Evolutionary conservation across 2,329 filamentous ascomycete species (phyloP), one percentile per base, ranked within the genome.

Genomic region (Pseudogymnoascus sp.): DNA sequence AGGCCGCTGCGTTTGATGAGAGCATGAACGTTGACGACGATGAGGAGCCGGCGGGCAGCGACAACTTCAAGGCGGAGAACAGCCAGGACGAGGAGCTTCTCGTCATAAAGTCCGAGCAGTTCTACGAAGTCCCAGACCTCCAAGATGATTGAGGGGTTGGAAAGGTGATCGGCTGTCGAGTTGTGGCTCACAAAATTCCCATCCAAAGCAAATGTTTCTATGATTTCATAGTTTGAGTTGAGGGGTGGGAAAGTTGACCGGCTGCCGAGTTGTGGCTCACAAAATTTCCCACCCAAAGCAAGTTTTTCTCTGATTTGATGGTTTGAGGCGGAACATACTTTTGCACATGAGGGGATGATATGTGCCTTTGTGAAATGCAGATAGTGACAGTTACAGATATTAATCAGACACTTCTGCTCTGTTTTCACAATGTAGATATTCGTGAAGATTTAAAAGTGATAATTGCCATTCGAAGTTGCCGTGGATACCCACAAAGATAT

Each of bases 1-100:
- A 71, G 31, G 59, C 62, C 8, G 67, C 67, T n/a, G 60, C 40
- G 8, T 69, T 67, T 42, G 64, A 67, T 42, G 69, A 71, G 10
- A 64, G 66, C 10, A 63, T 37, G 11, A 44, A 66, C 31, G 64
- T 53, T 21, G 59, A 38, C 38, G 59, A 59, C 40, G 59, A 62
- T 3, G 60, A 65, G 11, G 37, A 66, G 53, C 50, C 50, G n/a
- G 28, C 50, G 16, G 50, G 10, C 4, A 36, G 28, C 16, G 50
- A 56, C n/a, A 56, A 56, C 28, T 34, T 56, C 28, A 56, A 56
- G 28, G 28, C 50, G 5, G 50, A 56, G 50, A 56, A 56, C 28
- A 56, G 50, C 11, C 50, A 56, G 10, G 50, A 56, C 5, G 50
- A 56, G 11, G 50, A 56, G 50, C 50, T 56, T 34, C 28, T 56